Evolutionary conservation across 108 stramenopile species (phyloP).

Genomic region (Phaeodactylum tricornutum): DNA sequence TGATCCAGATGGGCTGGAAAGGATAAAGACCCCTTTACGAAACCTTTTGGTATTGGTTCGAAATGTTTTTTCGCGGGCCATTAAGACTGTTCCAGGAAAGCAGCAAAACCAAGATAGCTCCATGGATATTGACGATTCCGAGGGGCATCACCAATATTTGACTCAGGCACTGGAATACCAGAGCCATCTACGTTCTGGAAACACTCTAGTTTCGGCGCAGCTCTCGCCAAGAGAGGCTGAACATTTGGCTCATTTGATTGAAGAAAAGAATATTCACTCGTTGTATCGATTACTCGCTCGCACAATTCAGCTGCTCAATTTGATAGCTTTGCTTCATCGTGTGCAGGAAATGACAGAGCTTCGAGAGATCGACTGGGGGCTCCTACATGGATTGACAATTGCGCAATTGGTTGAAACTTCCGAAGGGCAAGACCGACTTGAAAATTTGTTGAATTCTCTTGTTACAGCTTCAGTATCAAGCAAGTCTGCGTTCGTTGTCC

Average conservation of each 20-base stretch:
- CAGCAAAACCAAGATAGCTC: slow-evolving; percentile 8
- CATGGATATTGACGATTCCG: slow-evolving; percentile 52
- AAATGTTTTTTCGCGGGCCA: slow-evolving; percentile 41
- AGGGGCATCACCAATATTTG: slow-evolving; percentile 11
- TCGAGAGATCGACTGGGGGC: slow-evolving; percentile 79
- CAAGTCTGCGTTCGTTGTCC: slow-evolving; percentile 5
- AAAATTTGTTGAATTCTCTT: slow-evolving; percentile 58
- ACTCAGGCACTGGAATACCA: slow-evolving; percentile 54
- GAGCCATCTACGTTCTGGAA: slow-evolving; percentile 10
- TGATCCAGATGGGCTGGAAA: slow-evolving; percentile 45
- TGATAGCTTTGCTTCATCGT: slow-evolving; percentile 48
- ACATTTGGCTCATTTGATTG: slow-evolving; percentile 36
- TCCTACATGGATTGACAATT: slow-evolving; percentile 66
- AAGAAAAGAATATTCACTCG: slow-evolving; percentile 78
- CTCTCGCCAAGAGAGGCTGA: slow-evolving; percentile 34
- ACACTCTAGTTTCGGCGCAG: neutral
- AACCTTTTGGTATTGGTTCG: slow-evolving; percentile 43
- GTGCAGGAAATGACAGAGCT: slow-evolving; percentile 54
- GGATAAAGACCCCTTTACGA: slow-evolving; percentile 39
- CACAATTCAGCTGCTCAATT: slow-evolving; percentile 58
- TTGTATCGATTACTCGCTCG: slow-evolving; percentile 68
- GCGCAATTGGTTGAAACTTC: slow-evolving; percentile 47
- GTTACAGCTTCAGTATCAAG: slow-evolving; percentile 32
- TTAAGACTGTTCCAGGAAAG: slow-evolving; percentile 48
- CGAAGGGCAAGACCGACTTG: slow-evolving; percentile 70